These are phyloP conservation scores for Alternaria angustiovoidea DNA, from an alignment of 2,329 filamentous ascomycete species.

Conservation along the genomic window DNA sequence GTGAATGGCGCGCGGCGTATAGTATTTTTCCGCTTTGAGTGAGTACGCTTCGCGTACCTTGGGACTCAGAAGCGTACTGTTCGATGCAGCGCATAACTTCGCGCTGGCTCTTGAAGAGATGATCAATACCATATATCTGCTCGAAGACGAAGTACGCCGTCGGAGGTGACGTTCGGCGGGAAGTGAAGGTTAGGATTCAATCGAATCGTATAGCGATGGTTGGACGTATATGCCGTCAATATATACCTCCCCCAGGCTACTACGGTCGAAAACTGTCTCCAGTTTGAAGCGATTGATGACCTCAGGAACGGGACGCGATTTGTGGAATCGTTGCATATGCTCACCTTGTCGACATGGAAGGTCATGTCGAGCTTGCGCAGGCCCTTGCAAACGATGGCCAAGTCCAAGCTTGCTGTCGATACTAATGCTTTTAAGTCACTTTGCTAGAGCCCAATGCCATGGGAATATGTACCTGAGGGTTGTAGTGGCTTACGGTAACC, in stretches of 20 bases:
- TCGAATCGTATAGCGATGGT: neutral
- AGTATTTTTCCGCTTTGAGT: neutral
- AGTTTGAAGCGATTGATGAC: neutral
- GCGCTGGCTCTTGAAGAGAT: neutral
- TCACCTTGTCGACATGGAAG: neutral
- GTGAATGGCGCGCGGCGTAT: neutral
- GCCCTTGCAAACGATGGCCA: neutral
- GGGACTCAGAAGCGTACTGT: neutral
- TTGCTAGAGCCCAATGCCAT: accelerated
- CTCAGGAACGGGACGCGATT: neutral
- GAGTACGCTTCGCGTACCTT: neutral
- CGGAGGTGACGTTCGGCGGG: neutral
- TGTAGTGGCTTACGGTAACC: accelerated
- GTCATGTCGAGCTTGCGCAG: neutral
- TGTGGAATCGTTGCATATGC: neutral
- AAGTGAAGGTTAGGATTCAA: neutral
- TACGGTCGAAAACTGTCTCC: neutral
- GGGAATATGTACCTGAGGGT: accelerated
- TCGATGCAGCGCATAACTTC: neutral
- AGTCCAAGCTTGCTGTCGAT: neutral
- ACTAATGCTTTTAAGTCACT: too few relatives aligned
- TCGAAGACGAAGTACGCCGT: conserved; percentile 14
- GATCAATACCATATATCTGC: conserved; percentile 4
- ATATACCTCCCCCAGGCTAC: neutral
- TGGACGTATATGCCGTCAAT: conserved; percentile 9